These are phyloP conservation scores for Colletotrichum kahawae DNA, from an alignment of 2,329 filamentous ascomycete species.

Conservation along the genomic window DNA sequence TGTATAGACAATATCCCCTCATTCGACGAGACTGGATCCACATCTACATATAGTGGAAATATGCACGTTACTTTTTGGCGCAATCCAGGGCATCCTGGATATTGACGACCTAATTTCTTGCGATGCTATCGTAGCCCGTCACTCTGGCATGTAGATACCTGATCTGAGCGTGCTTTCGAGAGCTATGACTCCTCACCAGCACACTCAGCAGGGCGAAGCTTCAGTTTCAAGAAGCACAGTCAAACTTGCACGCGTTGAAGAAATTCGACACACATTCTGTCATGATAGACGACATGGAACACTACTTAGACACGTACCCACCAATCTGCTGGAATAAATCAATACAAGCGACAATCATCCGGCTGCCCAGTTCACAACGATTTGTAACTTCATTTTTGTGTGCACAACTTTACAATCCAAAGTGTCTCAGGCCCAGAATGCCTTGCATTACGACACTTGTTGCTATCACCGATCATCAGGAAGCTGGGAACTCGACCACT, in stretches of 20 bases:
- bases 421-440: not conserved
- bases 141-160: not conserved
- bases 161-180: not conserved
- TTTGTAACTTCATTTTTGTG: not conserved
- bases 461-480: not conserved
- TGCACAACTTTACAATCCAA: not conserved
- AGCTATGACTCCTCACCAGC: not conserved
- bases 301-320: not conserved
- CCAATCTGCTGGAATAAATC: not conserved
- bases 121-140: not conserved
- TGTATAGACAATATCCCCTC: not conserved
- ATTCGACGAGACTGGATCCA: too few species aligned
- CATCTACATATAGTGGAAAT: not conserved
- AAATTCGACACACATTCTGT: not conserved
- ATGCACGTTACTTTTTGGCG: not conserved
- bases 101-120: not conserved
- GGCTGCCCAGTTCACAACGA: not conserved
- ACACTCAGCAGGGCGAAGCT: not conserved
- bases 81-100: not conserved
- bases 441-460: not conserved
- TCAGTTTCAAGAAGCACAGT: not conserved
- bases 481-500: not conserved
- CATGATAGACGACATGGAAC: not conserved
- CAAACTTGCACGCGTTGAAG: not conserved
- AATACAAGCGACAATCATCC: not conserved